Evolutionary conservation across 2,329 filamentous ascomycete genomes (phyloP).

Genomic region (Pyrenochaeta sp.): DNA sequence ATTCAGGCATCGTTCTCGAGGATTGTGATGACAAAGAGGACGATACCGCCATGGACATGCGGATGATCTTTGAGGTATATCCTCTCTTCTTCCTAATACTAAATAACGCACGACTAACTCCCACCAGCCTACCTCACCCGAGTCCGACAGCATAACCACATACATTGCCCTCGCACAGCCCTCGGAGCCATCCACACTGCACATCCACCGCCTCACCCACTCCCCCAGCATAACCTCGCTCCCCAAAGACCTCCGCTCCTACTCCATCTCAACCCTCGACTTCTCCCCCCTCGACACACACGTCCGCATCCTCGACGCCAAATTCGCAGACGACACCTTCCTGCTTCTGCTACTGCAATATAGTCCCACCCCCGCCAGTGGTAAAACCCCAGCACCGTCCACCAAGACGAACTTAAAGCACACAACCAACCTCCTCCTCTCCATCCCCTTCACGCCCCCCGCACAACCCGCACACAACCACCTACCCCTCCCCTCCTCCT

Average conservation of each 20-base stretch:
- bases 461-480: slow-evolving; percentile 38
- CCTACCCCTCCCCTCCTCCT: slow-evolving; percentile 12
- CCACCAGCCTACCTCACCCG: neutral
- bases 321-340: slow-evolving; percentile 70
- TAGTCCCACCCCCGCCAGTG: neutral
- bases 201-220: slow-evolving; percentile 46
- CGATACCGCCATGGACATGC: slow-evolving; percentile 59
- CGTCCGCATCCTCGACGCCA: slow-evolving; percentile 64
- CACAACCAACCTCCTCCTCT: slow-evolving; percentile 27
- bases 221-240: slow-evolving; percentile 51
- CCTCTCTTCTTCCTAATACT: neutral
- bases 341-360: slow-evolving; percentile 67
- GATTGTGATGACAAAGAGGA: slow-evolving; percentile 33
- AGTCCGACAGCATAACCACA: slow-evolving; percentile 29
- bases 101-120: slow-evolving; percentile 12
- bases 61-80: slow-evolving; percentile 62
- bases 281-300: slow-evolving; percentile 36
- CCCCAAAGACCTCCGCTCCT: slow-evolving; percentile 33
- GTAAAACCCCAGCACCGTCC: slow-evolving; percentile 4
- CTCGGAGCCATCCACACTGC: slow-evolving; percentile 12
- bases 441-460: slow-evolving; percentile 37
- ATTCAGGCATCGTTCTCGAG: slow-evolving; percentile 65
- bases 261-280: slow-evolving; percentile 63
- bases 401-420: no score
- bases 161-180: slow-evolving; percentile 32